Percentiles rank a stretch among this genome's conserved stretches.
Evolutionary conservation across 2,329 filamentous ascomycete genomes (phyloP).

Genomic region (Nigrograna mackinnonii): DNA sequence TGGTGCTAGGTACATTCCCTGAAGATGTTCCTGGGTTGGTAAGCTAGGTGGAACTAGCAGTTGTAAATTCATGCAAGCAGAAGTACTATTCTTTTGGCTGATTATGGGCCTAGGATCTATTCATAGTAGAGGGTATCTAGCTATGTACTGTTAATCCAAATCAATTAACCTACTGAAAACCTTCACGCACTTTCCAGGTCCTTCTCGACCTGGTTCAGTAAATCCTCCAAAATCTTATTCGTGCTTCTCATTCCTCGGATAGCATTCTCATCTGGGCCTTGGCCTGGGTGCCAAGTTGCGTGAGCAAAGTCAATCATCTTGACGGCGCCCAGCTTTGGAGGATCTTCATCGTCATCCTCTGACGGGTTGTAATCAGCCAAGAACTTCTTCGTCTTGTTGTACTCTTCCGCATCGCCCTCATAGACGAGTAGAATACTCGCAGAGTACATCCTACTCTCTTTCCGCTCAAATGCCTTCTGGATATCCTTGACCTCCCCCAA

Average conservation of each 20-base stretch:
- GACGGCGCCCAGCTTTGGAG: slow-evolving; percentile 72
- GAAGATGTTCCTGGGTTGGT: slow-evolving; percentile 81
- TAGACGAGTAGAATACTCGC: slow-evolving; percentile 68
- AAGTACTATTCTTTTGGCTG: no score
- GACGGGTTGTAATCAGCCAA: slow-evolving; percentile 21
- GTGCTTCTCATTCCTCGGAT: slow-evolving; percentile 75
- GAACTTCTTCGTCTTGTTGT: slow-evolving; percentile 48
- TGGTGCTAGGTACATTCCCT: slow-evolving; percentile 86
- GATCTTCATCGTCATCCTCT: slow-evolving; percentile 48
- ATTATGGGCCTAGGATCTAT: not conserved
- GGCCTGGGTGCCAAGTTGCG: slow-evolving; percentile 78
- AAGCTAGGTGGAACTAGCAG: slow-evolving; percentile 15
- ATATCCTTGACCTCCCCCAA: slow-evolving; percentile 57
- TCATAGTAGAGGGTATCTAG: slow-evolving; percentile 12
- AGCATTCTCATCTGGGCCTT: slow-evolving; percentile 84
- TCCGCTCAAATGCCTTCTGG: slow-evolving; percentile 59
- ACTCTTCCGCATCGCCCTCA: slow-evolving; percentile 63
- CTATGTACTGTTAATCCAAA: slow-evolving; percentile 3
- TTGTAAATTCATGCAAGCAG: not conserved
- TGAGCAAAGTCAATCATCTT: slow-evolving; percentile 98
- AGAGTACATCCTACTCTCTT: slow-evolving; percentile 71
- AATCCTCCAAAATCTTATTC: slow-evolving; percentile 69
- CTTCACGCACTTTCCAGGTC: slow-evolving; percentile 5
- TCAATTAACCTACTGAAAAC: not conserved
- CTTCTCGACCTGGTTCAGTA: slow-evolving; percentile 46